Conservation (phyloP, 1,284 basidiomycete species). For the Ceratobasidium sp. region DNA sequence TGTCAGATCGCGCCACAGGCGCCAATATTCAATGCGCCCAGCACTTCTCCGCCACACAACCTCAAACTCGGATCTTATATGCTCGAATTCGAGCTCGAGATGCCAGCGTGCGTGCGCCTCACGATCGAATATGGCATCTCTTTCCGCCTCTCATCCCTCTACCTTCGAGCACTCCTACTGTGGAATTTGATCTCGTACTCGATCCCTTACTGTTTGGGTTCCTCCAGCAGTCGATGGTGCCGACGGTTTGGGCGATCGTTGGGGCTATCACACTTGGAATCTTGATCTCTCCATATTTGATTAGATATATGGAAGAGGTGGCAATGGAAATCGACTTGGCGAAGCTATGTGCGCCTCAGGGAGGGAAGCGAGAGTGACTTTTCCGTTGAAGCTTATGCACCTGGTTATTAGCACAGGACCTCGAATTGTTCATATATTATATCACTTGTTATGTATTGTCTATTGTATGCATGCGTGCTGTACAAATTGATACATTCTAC, state of each 20-base stretch:
- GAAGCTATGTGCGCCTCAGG: no score
- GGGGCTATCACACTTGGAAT: neutral
- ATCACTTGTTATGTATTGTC: no score
- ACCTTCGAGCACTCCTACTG: neutral
- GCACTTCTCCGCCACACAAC: neutral
- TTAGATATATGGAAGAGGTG: no score
- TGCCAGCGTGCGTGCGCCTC: conserved; percentile 13
- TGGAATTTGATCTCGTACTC: conserved; percentile 35
- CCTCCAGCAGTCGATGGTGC: conserved; percentile 18
- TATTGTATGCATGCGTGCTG: no score
- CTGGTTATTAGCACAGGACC: no score
- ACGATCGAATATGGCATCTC: neutral
- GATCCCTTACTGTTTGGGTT: conserved; percentile 30
- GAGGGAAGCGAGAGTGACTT: no score
- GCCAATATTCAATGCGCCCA: neutral
- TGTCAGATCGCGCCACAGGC: neutral
- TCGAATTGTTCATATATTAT: no score
- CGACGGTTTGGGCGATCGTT: conserved; percentile 1
- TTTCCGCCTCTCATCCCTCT: conserved; percentile 12
- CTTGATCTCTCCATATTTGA: no score
- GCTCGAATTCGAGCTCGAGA: conserved; percentile 25
- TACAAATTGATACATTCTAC: no score
- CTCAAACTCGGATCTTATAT: conserved; percentile 6
- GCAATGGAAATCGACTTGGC: no score
- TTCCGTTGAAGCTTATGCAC: no score